Evolutionary conservation across 139 green algal species (phyloP).

Genomic region (Monoraphidium neglectum): DNA sequence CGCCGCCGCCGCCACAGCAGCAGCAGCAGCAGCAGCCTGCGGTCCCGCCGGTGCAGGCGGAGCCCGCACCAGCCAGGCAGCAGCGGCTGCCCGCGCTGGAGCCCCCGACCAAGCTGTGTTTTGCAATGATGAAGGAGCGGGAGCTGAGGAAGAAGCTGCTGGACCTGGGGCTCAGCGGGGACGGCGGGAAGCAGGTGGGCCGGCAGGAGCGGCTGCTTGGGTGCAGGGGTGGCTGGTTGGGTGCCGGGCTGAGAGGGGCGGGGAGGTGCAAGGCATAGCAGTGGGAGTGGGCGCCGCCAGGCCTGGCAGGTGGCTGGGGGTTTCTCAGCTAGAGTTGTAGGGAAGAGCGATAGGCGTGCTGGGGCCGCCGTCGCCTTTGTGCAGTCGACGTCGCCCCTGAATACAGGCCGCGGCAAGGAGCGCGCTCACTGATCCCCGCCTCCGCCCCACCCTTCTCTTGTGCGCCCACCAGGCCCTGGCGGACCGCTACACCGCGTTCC

Average conservation of each 20-base stretch:
- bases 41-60: neutral
- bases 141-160: constrained; percentile 25
- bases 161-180: constrained; percentile 20
- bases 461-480: neutral
- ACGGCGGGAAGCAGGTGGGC: constrained; percentile 25
- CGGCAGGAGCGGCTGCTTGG: no score
- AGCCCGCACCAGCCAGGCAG: neutral
- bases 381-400: no score
- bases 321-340: no score
- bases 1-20: neutral
- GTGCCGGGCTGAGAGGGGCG: neutral
- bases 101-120: constrained; percentile 34
- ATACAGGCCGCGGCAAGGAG: no score
- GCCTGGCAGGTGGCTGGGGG: no score
- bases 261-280: neutral
- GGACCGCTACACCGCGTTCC: constrained; percentile 20
- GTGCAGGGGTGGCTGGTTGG: neutral
- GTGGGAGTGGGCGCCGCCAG: no score
- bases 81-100: constrained; percentile 9
- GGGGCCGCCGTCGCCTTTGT: no score
- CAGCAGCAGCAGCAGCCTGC: neutral
- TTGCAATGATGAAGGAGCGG: constrained; percentile 38
- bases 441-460: neutral
- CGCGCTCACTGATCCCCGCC: no score
- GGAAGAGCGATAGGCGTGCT: no score